These are phyloP conservation scores for Trifolium subterraneum DNA, from an alignment of 306 rosid species.

Conservation along the genomic window DNA sequence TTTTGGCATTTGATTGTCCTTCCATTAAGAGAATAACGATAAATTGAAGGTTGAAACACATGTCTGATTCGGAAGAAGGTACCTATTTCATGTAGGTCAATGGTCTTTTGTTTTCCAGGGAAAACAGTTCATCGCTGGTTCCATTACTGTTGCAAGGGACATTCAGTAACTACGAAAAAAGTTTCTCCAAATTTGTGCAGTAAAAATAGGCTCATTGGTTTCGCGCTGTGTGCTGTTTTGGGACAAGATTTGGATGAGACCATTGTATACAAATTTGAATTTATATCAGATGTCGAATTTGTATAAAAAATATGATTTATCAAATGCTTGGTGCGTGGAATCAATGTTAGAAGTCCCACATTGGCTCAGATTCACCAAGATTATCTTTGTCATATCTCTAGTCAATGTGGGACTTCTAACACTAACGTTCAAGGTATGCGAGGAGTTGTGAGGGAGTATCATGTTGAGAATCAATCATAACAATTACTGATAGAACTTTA, in stretches of 20 bases:
- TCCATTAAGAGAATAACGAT: constrained; percentile 13
- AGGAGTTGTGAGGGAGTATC: constrained; percentile 77
- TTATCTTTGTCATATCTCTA: too few relatives aligned
- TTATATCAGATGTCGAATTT: too few relatives aligned
- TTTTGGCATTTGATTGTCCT: constrained; percentile 38
- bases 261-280: too few relatives aligned
- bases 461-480: constrained; percentile 90
- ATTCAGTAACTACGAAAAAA: not conserved
- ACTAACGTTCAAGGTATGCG: constrained; percentile 83
- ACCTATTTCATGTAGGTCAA: not conserved
- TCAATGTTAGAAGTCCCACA: too few relatives aligned
- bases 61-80: not conserved
- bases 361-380: too few relatives aligned
- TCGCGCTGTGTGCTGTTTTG: not conserved
- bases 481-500: constrained; percentile 79
- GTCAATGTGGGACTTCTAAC: too few relatives aligned
- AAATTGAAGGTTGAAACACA: constrained; percentile 22
- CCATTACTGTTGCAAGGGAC: not conserved
- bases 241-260: not conserved
- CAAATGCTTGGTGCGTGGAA: too few relatives aligned
- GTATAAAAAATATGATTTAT: too few relatives aligned
- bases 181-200: not conserved
- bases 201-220: not conserved
- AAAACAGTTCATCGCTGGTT: not conserved
- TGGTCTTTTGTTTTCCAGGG: constrained; percentile 2